Evolutionary conservation across 2,329 filamentous ascomycete species (phyloP), one percentile per base, ranked within the genome.

Genomic region (Neocatenulostroma microsporum): DNA sequence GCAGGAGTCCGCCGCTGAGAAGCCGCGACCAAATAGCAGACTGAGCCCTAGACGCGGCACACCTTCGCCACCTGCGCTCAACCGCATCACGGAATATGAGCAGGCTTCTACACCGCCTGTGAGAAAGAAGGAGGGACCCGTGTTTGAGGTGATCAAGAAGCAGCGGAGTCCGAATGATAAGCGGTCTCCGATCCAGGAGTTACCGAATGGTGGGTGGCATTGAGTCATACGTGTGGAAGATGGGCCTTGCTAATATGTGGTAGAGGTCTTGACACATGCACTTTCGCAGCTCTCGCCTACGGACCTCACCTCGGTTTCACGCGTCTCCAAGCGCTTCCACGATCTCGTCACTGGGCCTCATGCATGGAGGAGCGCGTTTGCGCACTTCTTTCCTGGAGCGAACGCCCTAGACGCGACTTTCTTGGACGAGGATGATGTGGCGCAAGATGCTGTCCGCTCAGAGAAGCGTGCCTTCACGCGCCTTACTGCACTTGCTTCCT

Each of bases 321-420:
- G 94, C 34, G 86, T 96, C 20, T 95, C 85, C 21, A 84, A 80
- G 53, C 82, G 84, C 37, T 93, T 96, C 57, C 84, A 94, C 60
- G 72, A 74, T 35, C 70, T 96, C 26, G 82, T 96, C 38, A 94
- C 86, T 4, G 89, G 84, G 2, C 85, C 88, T 12, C 86, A 95
- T 63, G 87, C 87, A 6, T 96, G 89, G 89, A 79, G 86, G 45
- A 84, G 87, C 57, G 89, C 88, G 5, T 96, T 96, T 56, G 75
- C 85, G 49, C 85, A 88, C 44, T 89, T 80, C 63, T 98, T 96
- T 51, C 85, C 85, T 0, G 87, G 84, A 1, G 76, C 82, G 17
- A 74, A 81, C 53, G 70, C 71, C 5, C 55, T 79, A 30, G 58
- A 62, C 41, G 52, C 58, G 44, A 44, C 49, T 7, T 20, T 36